Conservation (phyloP, 192 early-diverging fungal species). For the Entomortierella parvispora region DNA sequence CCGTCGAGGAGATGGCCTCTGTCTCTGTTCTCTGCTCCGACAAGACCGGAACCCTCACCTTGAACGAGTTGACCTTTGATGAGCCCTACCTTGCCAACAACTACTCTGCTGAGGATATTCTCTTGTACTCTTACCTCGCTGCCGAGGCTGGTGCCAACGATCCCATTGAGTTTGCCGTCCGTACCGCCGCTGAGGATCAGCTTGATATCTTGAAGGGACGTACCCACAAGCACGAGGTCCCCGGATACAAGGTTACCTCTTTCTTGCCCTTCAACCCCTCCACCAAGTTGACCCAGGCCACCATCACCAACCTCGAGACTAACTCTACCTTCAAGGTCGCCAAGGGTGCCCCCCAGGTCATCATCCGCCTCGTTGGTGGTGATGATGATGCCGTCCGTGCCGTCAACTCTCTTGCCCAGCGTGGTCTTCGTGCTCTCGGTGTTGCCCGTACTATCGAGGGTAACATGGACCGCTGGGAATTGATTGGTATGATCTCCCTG, state of each 20-base stretch:
- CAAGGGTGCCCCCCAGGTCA: no score
- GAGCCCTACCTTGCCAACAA: conserved; percentile 71
- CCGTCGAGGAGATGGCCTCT: conserved; percentile 65
- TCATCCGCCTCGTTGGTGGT: no score
- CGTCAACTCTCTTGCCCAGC: no score
- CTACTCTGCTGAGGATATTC: conserved; percentile 73
- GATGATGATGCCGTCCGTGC: no score
- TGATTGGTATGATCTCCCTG: conserved; percentile 83
- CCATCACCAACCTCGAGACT: conserved; percentile 69
- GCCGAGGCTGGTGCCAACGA: conserved; percentile 86
- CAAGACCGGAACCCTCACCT: conserved; percentile 85
- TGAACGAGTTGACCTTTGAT: conserved; percentile 87
- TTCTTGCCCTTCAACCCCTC: conserved; percentile 88
- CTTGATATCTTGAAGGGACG: conserved; percentile 68
- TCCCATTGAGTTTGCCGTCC: conserved; percentile 82
- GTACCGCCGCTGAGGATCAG: conserved; percentile 71
- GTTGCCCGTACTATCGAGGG: conserved; percentile 76
- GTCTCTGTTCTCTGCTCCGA: conserved; percentile 77
- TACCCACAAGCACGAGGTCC: conserved; percentile 70
- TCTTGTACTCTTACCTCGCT: conserved; percentile 74
- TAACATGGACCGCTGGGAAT: conserved; percentile 68
- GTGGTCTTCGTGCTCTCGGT: conserved; percentile 70
- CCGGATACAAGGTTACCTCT: conserved; percentile 82
- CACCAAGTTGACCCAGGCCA: conserved; percentile 84
- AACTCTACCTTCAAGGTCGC: conserved; percentile 46